phyloP scores from a whole-genome alignment of 768 basidiomycete species.

The Podaxis sp. region DNA sequence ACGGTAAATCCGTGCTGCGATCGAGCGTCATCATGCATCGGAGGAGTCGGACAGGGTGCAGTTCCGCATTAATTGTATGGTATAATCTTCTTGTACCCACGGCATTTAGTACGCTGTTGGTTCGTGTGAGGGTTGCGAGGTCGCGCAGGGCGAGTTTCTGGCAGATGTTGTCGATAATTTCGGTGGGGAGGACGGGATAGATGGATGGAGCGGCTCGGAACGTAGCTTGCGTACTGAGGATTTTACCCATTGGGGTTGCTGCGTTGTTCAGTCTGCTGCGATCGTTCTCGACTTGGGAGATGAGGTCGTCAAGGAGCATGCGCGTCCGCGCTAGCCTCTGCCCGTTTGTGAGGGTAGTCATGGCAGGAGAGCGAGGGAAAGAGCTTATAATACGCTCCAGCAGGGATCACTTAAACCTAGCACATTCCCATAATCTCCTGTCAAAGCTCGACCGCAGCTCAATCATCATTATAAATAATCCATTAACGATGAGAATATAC shows the following conservation, averaged over 20 bases:
- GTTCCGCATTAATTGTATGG: constrained; percentile 9
- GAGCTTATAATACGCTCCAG: too few species aligned
- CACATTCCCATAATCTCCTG: too few species aligned
- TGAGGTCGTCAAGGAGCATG: constrained; percentile 10
- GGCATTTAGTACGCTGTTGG: constrained; percentile 19
- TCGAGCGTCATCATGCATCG: constrained; percentile 36
- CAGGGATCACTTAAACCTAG: too few species aligned
- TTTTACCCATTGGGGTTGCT: neutral
- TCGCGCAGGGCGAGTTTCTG: constrained; percentile 18
- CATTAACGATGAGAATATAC: neutral
- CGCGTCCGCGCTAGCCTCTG: constrained; percentile 4
- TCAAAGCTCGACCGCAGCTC: too few species aligned
- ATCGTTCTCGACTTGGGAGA: constrained; percentile 10
- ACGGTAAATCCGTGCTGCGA: constrained; percentile 29
- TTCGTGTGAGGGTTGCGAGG: constrained; percentile 16
- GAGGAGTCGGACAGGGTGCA: constrained; percentile 17
- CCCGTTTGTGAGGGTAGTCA: neutral
- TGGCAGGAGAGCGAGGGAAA: neutral
- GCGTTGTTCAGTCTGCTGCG: neutral
- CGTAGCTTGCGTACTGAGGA: neutral
- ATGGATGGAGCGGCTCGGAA: neutral
- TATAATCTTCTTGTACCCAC: constrained; percentile 24
- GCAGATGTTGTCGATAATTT: constrained; percentile 24
- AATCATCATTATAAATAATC: neutral
- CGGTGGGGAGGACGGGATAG: constrained; percentile 19